Percentiles rank a stretch among this genome's conserved stretches.
Evolutionary conservation across 352 stramenopile genomes (phyloP).

Genomic region (Phytophthora multivora): DNA sequence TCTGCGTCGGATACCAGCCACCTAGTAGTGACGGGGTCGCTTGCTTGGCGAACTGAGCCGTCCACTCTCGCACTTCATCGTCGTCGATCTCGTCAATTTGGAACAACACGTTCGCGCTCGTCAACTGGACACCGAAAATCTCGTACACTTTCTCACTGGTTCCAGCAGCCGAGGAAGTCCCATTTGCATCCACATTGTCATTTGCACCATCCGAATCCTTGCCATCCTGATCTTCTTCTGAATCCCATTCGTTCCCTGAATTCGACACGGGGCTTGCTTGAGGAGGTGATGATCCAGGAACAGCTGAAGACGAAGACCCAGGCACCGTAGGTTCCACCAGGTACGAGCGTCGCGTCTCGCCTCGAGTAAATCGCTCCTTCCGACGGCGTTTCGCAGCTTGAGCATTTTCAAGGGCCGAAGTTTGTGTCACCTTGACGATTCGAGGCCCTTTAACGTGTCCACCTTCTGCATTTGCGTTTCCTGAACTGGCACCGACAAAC

Average conservation of each 20-base stretch:
- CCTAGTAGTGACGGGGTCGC: constrained; percentile 59
- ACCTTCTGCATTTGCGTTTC: constrained; percentile 36
- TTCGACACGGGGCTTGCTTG: constrained; percentile 19
- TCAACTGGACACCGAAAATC: constrained; percentile 77
- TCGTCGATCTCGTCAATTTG: constrained; percentile 78
- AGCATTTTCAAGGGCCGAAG: constrained; percentile 64
- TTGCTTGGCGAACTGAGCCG: constrained; percentile 49
- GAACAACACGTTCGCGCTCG: constrained; percentile 75
- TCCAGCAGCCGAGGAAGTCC: constrained; percentile 1
- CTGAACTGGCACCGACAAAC: constrained; percentile 33
- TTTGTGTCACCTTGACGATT: constrained; percentile 80
- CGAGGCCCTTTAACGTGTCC: constrained; percentile 64
- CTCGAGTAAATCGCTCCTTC: constrained; percentile 69
- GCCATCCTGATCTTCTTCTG: constrained; percentile 48
- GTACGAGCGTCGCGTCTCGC: constrained; percentile 65
- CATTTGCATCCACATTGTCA: constrained; percentile 36
- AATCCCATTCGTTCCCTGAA: constrained; percentile 49
- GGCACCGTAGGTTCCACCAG: constrained; percentile 48
- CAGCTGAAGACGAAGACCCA: neutral
- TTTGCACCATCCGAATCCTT: constrained; percentile 33
- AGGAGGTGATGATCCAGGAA: constrained; percentile 8
- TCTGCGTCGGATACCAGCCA: constrained; percentile 80
- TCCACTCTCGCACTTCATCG: constrained; percentile 63
- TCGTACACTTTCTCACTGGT: constrained; percentile 49
- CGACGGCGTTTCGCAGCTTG: constrained; percentile 65